Evolutionary conservation across 495 filamentous ascomycete species (phyloP), one percentile per base, ranked within the genome.

Genomic region (Lentithecium fluviatile): DNA sequence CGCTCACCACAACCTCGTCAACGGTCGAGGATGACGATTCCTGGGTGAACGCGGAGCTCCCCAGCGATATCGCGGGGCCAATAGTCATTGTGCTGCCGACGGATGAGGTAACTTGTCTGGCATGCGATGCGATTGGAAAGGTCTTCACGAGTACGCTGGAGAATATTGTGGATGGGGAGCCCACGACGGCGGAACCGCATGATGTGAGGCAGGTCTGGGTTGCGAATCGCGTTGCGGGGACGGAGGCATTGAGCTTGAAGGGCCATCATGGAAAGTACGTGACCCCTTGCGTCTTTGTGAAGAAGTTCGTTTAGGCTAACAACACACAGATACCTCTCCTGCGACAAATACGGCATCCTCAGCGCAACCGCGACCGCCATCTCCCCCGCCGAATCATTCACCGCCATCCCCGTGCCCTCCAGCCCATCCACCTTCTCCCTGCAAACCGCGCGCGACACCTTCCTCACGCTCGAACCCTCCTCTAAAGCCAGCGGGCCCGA

Each of bases 161-260:
- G 76, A 95, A 95, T 69, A 84, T 95, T 21, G 75, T 93, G 43
- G 90, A 94, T 53, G 84, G 79, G 20, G 85, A 93, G 74, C 83
- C 88, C 4, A 59, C 76, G 15, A 95, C 84, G 3, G 90, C 93
- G 32, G 94, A 97, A 74, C 94, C 94, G 46, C 91, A 96, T 67
- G 90, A 96, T 73, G 89, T 97, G 20, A 79, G 92, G 60, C 91
- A 97, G 75, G 94, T 98, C 19, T 97, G 91, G 91, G 82, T 97
- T 54, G 92, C 89, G 52, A 95, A 88, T 62, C 79, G 79, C 58
- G 86, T 96, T 17, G 86, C 89, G 4, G 94, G 94, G 3, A 90
- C 85, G 10, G 90, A 95, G 59, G 78, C 74, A 23, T 85, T 86
- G 66, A 88, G 87, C 57, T 89, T 98, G 71, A 96, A 96, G 74